Percentiles rank a stretch among this genome's conserved stretches.
These are phyloP conservation scores for Cryptococcus floricola DNA, from an alignment of 1,284 basidiomycete species.

Conservation along the genomic window DNA sequence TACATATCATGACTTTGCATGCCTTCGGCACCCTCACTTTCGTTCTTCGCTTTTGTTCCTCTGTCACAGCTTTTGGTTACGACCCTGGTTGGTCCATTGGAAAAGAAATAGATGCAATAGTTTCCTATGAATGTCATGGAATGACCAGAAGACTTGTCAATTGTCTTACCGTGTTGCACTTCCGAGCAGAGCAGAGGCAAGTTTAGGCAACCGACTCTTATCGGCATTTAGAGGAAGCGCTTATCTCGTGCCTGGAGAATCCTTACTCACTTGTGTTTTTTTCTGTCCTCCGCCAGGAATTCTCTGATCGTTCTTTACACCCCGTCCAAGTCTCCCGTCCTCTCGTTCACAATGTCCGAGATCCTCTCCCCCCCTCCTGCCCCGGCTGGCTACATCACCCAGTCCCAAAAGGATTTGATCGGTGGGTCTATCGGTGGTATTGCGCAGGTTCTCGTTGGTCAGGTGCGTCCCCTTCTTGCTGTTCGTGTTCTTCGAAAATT, in stretches of 20 bases:
- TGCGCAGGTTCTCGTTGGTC: slow-evolving; percentile 86
- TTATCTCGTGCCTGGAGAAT: neutral
- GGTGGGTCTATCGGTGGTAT: slow-evolving; percentile 84
- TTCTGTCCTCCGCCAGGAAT: neutral
- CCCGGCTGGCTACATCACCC: slow-evolving; percentile 29
- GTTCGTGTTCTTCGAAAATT: neutral
- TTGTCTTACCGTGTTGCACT: no score
- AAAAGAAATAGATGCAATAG: neutral
- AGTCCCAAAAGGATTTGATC: slow-evolving; percentile 67
- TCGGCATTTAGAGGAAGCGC: neutral
- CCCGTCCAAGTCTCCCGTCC: no score
- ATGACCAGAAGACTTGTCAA: no score
- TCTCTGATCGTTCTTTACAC: neutral
- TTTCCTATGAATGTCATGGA: neutral
- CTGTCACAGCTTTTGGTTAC: no score
- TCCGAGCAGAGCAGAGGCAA: no score
- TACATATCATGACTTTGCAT: neutral
- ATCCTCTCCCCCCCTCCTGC: slow-evolving; percentile 32
- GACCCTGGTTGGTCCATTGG: slow-evolving; percentile 1
- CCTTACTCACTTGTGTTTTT: neutral
- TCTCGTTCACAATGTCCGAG: slow-evolving; percentile 33
- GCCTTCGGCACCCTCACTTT: neutral
- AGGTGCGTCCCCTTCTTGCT: slow-evolving; percentile 46
- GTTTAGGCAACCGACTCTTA: no score
- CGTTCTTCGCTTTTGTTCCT: neutral